Percentiles rank a stretch among this genome's conserved stretches.
These are phyloP conservation scores for Phaffia australis DNA, from an alignment of 768 basidiomycete genomes.

Conservation along the genomic window DNA sequence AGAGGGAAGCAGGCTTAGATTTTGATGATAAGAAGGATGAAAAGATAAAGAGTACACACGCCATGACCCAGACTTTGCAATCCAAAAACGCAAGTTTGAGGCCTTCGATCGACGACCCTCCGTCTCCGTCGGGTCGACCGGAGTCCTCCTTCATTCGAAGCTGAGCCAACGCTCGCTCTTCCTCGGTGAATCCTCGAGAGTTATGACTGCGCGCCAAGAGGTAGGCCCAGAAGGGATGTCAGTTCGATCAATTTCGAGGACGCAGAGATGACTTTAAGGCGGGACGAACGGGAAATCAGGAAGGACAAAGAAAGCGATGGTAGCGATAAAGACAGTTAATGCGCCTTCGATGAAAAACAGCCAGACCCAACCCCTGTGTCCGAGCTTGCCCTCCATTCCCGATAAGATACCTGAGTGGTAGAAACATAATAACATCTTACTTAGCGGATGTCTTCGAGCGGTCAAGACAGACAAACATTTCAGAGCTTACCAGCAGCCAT, in stretches of 20 bases:
- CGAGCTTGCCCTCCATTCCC: slow-evolving; percentile 57
- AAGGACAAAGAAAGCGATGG: slow-evolving; percentile 43
- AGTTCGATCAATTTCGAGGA: neutral
- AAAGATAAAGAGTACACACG: neutral
- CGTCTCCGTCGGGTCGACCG: slow-evolving; percentile 4
- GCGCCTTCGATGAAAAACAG: slow-evolving; percentile 66
- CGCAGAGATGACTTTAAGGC: neutral
- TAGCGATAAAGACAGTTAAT: slow-evolving; percentile 52
- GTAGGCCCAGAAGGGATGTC: slow-evolving; percentile 38
- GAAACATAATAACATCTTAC: neutral
- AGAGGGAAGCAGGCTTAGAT: too few species aligned
- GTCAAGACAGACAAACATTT: neutral
- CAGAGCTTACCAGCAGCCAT: slow-evolving; percentile 47
- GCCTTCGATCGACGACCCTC: neutral
- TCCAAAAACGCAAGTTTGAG: slow-evolving; percentile 1
- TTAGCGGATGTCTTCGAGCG: too few species aligned
- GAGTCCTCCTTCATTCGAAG: slow-evolving; percentile 40
- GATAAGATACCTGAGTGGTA: slow-evolving; percentile 46
- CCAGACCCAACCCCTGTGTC: slow-evolving; percentile 69
- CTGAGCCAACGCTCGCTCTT: slow-evolving; percentile 36
- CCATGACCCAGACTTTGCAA: slow-evolving; percentile 8
- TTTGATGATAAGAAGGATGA: neutral
- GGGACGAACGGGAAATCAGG: slow-evolving; percentile 17
- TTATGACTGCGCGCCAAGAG: slow-evolving; percentile 57
- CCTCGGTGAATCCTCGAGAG: slow-evolving; percentile 34